Evolutionary conservation across 73 alveolate species (phyloP), one percentile per base, ranked within the genome.

Genomic region (Uronychia setigera): DNA sequence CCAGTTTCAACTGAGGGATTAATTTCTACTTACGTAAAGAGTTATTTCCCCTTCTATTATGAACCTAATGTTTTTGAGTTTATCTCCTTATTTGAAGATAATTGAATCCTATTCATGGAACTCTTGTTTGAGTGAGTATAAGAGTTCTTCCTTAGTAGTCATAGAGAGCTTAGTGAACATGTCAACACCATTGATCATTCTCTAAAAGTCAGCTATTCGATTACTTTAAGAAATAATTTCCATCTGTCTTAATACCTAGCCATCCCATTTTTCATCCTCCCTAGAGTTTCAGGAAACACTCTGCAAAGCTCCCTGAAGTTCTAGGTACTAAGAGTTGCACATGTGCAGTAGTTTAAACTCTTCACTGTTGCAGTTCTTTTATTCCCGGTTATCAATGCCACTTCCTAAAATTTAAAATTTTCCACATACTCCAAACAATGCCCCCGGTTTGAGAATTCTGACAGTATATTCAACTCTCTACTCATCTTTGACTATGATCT

Each of bases 361-460:
- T 85, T 85, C n/a, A 97, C 97, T 0, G 99, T 97, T 25, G 99
- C 99, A 60, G 99, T 96, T 76, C 99, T 90, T 74, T 88, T 94
- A 76, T 91, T 89, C 82, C 92, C 89, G 76, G 96, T 94, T n/a
- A 98, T 89, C 35, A 98, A 87, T 57, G 99, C 99, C 29, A 98
- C 77, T 87, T 98, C 99, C 27, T 91, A 91, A 35, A 57, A 25
- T 28, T 29, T 76, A 26, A 5, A 60, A 13, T 29, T 28, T 1
- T 34, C 0, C 19, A 1, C 29, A 34, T 9, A 76, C 81, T 0
- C 99, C 99, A 78, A 98, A 98, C 28, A 96, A 85, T 79, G 92
- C 97, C 33, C 99, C 99, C n/a, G 94, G 93, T 13, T 77, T 85
- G 57, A 97, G 86, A 30, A 88, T 90, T 77, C 93, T 92, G 13